Conservation (phyloP, 2,329 filamentous ascomycete genomes). For the Chaetomiaceae sp. region DNA sequence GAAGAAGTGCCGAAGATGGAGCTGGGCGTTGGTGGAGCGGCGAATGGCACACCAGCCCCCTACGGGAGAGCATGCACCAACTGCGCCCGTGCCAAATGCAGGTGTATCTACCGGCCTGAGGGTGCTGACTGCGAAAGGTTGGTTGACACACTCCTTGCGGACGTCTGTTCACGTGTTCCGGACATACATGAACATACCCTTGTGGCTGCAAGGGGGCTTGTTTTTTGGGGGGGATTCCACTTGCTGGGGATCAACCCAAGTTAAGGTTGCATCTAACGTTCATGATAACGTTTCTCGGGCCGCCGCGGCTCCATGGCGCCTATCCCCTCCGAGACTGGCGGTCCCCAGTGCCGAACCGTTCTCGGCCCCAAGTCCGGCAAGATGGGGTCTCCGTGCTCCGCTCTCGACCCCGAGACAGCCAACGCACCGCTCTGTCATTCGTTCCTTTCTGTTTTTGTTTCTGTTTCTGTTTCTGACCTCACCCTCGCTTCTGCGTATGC, state of each 20-base stretch:
- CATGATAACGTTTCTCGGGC: too few species aligned
- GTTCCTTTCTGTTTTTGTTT: background rate
- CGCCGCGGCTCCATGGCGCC: constrained; percentile 14
- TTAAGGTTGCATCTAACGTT: too few species aligned
- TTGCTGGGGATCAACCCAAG: background rate
- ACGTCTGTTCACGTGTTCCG: too few species aligned
- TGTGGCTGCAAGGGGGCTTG: too few species aligned
- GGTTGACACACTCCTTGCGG: too few species aligned
- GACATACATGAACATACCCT: too few species aligned
- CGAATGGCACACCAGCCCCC: constrained; percentile 18
- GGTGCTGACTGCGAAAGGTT: constrained; percentile 32
- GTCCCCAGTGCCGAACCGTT: background rate
- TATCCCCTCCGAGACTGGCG: constrained; percentile 14
- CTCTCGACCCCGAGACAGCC: background rate
- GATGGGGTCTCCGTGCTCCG: constrained; percentile 1
- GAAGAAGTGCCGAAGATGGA: constrained; percentile 12
- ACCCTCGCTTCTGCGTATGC: background rate
- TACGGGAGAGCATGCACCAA: constrained; percentile 44
- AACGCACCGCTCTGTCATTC: background rate
- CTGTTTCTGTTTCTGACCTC: background rate
- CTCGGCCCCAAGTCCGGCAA: constrained; percentile 4
- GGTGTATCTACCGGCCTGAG: constrained; percentile 39
- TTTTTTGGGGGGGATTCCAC: too few species aligned
- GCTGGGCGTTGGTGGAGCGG: background rate
- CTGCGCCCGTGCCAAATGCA: constrained; percentile 45